phyloP scores from a whole-genome alignment of 169 alveolate species.

The Eimeria necatrix region DNA sequence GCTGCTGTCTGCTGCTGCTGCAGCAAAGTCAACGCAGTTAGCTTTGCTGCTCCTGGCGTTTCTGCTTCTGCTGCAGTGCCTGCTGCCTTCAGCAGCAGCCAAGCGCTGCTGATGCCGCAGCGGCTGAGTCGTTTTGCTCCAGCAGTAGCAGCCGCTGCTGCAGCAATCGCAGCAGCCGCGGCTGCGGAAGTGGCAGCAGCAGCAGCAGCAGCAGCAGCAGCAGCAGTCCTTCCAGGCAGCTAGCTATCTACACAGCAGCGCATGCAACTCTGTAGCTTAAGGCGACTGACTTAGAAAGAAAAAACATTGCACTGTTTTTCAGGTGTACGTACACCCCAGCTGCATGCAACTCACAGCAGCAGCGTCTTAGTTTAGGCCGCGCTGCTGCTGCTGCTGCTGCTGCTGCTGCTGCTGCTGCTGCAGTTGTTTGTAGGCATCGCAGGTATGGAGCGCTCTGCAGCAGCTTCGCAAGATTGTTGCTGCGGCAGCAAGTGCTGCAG shows the following conservation, averaged over 20 bases:
- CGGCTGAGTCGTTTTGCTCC: neutral
- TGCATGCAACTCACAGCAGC: too few species aligned
- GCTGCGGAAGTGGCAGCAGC: neutral
- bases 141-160: neutral
- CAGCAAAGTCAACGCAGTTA: neutral
- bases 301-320: too few species aligned
- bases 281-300: too few species aligned
- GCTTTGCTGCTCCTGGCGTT: neutral
- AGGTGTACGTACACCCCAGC: too few species aligned
- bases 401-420: neutral
- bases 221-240: neutral
- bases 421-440: neutral
- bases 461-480: neutral
- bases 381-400: neutral
- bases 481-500: slow-evolving; percentile 12
- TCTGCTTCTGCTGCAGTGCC: neutral
- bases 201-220: neutral
- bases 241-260: neutral
- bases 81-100: neutral
- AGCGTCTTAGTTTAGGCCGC: neutral
- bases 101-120: neutral
- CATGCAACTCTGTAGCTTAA: too few species aligned
- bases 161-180: neutral
- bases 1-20: neutral
- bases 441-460: neutral